These are phyloP conservation scores for Juglanconis sp. DNA, from an alignment of 2,329 filamentous ascomycete genomes.

Conservation along the genomic window DNA sequence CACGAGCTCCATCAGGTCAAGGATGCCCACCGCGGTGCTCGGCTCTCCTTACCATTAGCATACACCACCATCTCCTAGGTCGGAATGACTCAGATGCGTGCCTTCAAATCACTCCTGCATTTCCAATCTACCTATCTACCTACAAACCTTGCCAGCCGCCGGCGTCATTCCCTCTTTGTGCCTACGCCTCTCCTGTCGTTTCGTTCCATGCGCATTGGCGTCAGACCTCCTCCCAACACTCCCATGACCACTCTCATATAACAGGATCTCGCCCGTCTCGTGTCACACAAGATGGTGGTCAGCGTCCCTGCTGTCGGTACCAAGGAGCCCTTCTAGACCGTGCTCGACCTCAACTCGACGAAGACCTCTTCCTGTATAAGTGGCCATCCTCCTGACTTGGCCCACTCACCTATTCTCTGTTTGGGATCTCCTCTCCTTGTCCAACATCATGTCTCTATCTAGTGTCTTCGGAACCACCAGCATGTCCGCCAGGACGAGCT, in stretches of 20 bases:
- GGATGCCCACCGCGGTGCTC: constrained; percentile 2
- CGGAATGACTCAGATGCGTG: constrained; percentile 15
- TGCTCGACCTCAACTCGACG: too few relatives aligned
- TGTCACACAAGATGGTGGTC: constrained; percentile 2
- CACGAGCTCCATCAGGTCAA: not conserved
- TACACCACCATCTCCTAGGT: constrained; percentile 5
- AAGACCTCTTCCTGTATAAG: not conserved
- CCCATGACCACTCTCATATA: not conserved
- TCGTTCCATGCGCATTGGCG: constrained; percentile 12
- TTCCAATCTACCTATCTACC: not conserved
- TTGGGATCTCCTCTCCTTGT: not conserved
- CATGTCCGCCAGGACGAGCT: constrained; percentile 6
- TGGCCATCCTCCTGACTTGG: not conserved
- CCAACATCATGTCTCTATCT: not conserved
- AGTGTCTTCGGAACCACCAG: not conserved
- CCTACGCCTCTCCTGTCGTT: not conserved
- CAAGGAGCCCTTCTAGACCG: not conserved
- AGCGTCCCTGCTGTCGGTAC: not conserved
- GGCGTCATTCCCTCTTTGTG: not conserved
- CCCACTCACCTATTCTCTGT: not conserved
- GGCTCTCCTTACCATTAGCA: constrained; percentile 12
- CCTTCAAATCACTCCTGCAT: constrained; percentile 2
- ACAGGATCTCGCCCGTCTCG: constrained; percentile 1
- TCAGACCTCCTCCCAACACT: not conserved
- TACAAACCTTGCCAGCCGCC: not conserved